Evolutionary conservation across 2,329 filamentous ascomycete species (phyloP).

Genomic region (Dactylellina drechsleri): DNA sequence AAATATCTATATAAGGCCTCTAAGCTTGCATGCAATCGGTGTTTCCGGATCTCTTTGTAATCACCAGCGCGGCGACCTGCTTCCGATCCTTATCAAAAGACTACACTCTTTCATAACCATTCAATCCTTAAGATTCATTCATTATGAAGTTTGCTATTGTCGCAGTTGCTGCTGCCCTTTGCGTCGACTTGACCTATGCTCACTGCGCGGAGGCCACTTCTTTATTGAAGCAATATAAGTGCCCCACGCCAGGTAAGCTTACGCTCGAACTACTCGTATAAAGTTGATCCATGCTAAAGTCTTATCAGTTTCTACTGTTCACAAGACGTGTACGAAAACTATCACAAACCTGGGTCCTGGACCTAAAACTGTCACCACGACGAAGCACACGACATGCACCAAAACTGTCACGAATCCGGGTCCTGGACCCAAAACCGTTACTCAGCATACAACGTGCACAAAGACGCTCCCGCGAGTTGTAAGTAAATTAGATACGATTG

Average conservation of each 20-base stretch:
- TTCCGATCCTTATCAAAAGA: not conserved
- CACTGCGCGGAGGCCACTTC: slow-evolving; percentile 25
- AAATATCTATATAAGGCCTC: too few species aligned
- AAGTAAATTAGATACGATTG: not conserved
- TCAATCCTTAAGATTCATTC: slow-evolving; percentile 14
- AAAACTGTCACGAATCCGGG: not conserved
- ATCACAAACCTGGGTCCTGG: not conserved
- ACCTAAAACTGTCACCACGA: not conserved
- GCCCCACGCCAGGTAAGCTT: not conserved
- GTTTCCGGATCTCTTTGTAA: too few species aligned
- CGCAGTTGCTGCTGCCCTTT: slow-evolving; percentile 12
- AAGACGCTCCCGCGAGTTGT: not conserved
- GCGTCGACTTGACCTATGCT: slow-evolving; percentile 26
- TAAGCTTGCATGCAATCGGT: too few species aligned
- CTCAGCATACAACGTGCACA: not conserved
- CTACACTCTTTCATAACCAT: not conserved
- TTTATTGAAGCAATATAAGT: not conserved
- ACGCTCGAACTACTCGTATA: too few species aligned
- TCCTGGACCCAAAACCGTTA: not conserved
- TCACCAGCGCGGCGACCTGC: not conserved
- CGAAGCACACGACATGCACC: not conserved
- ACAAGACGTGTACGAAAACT: not conserved
- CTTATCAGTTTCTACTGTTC: not conserved
- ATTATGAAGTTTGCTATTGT: slow-evolving; percentile 32
- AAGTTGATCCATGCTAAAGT: not conserved